Evolutionary conservation across 805 yeast species (phyloP), one percentile per base, ranked within the genome.

Genomic region (Nakazawaea holstii): DNA sequence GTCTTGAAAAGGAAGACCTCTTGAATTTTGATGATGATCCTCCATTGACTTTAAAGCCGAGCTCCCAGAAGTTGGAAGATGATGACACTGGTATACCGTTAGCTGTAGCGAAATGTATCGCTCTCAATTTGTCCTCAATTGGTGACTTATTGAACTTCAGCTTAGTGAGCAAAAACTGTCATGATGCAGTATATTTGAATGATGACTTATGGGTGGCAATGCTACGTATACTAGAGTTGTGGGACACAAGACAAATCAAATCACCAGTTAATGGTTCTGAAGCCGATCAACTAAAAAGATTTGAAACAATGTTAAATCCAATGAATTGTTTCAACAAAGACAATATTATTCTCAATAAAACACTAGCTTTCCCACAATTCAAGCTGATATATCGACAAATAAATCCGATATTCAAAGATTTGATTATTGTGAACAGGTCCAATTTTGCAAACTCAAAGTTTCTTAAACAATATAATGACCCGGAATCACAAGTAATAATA

Each of bases 351-450:
- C 14, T 24, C 29, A 38, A 38, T 14, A n/a, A 11, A 13, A n/a
- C 13, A n/a, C 27, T 29, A 24, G 49, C 46, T 11, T 31, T 33
- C 3, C 11, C 17, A 4, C 49, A 44, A 27, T 65, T 67, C 45
- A 58, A 56, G 5, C 43, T 48, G 20, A 55, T 66, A 1, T 64
- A 62, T 45, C 48, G 55, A 8, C 52, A 52, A n/a, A 39, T 66
- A 46, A 51, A 54, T 4, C 70, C 70, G 1, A 53, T 64, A 3
- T 48, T 65, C 8, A 52, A 53, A 28, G 64, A 64, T 44, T 38
- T 67, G 43, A 51, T 66, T 15, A 50, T 66, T n/a, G 58, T 58
- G 30, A 62, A 65, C 48, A 64, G 65, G 45, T 49, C 61, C 8
- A 64, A 65, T 49, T 64, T 65, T 40, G 66, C 60, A 48, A 61